phyloP scores from a whole-genome alignment of 257 asterid species.

The Thymus quinquecostatus region DNA sequence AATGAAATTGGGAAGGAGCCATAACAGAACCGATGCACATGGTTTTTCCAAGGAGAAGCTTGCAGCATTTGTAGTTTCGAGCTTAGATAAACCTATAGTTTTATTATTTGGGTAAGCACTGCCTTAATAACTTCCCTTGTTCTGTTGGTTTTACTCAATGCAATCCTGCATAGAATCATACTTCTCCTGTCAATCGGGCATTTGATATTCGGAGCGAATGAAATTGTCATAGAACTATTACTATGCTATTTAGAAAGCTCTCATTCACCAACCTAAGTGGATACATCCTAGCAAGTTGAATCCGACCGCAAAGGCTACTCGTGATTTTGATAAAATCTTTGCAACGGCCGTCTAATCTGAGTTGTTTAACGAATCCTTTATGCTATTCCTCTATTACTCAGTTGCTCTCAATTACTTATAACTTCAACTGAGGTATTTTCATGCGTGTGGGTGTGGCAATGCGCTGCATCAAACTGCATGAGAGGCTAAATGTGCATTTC shows the following conservation, averaged over 20 bases:
- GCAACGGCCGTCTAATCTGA: neutral
- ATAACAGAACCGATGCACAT: neutral
- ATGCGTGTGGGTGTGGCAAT: too few species aligned
- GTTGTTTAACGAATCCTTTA: too few species aligned
- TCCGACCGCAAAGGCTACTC: neutral
- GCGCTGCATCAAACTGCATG: too few species aligned
- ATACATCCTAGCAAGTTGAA: neutral
- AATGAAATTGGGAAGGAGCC: neutral
- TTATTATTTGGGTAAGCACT: too few species aligned
- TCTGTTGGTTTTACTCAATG: neutral
- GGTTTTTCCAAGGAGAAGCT: too few species aligned
- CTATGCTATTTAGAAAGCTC: neutral
- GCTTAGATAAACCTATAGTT: too few species aligned
- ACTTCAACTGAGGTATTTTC: neutral
- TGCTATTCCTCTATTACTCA: neutral
- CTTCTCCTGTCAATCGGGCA: neutral
- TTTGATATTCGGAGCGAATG: neutral
- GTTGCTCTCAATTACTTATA: neutral
- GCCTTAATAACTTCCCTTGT: neutral
- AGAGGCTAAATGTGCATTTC: too few species aligned
- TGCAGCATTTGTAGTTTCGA: too few species aligned
- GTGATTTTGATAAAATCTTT: neutral
- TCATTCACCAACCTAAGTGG: neutral
- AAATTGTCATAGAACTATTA: neutral
- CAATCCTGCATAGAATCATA: neutral